Conservation (phyloP, 176 grass and related monocot genomes). For the Oryza glumipatula region DNA sequence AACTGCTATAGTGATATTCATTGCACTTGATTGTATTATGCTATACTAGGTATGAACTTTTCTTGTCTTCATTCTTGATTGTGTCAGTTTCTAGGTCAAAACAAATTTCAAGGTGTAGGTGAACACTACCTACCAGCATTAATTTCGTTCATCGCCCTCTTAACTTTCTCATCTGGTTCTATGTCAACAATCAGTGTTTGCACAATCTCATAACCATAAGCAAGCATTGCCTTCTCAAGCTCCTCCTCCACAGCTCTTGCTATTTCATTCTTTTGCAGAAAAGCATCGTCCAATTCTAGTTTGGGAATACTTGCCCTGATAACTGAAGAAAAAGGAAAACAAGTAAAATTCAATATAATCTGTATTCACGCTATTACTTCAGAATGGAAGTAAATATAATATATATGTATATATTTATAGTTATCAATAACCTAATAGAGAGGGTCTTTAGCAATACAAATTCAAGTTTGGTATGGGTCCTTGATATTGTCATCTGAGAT, state of each 20-base stretch:
- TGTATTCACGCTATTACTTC: neutral
- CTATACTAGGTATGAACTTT: neutral
- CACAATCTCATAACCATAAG: conserved; percentile 56
- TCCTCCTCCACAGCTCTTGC: conserved; percentile 51
- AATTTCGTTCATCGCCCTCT: conserved; percentile 60
- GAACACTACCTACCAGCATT: conserved; percentile 40
- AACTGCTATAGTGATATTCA: neutral
- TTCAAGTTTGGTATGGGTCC: neutral
- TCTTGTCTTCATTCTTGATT: neutral
- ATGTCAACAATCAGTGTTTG: conserved; percentile 60
- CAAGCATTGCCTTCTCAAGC: conserved; percentile 53
- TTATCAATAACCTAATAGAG: neutral
- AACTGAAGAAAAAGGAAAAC: conserved; percentile 33
- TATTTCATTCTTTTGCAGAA: conserved; percentile 58
- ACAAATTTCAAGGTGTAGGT: conserved; percentile 1
- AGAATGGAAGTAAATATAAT: neutral
- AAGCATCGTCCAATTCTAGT: conserved; percentile 50
- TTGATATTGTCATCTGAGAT: neutral
- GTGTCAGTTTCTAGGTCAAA: conserved; percentile 15
- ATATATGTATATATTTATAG: neutral
- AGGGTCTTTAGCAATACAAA: conserved; percentile 17
- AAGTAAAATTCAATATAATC: conserved; percentile 6
- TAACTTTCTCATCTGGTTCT: conserved; percentile 56
- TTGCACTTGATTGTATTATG: neutral
- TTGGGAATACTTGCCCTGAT: conserved; percentile 49